Conservation (phyloP, 306 rosid species). For the Mucuna pruriens region DNA sequence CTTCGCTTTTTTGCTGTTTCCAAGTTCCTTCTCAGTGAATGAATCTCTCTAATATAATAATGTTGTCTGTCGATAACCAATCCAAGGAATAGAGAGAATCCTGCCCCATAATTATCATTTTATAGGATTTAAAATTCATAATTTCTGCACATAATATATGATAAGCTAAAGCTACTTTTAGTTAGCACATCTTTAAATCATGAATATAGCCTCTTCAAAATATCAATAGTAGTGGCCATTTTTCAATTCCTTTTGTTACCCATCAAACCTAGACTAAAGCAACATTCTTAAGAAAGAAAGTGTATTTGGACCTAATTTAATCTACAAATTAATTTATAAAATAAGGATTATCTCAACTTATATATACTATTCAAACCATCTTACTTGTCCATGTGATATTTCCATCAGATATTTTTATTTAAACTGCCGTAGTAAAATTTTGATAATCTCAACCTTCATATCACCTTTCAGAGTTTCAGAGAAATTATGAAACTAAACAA, state of each 20-base stretch:
- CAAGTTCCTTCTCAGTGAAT: slow-evolving; percentile 45
- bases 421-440: background rate
- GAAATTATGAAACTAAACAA: background rate
- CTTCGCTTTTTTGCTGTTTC: slow-evolving; percentile 38
- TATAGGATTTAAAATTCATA: background rate
- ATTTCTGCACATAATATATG: background rate
- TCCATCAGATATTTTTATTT: no score
- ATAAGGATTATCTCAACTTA: no score
- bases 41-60: slow-evolving; percentile 60
- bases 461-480: background rate
- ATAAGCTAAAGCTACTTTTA: background rate
- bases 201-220: slow-evolving; percentile 11
- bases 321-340: no score
- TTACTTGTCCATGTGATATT: no score
- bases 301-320: no score
- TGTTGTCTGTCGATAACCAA: slow-evolving; percentile 68
- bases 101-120: slow-evolving; percentile 41
- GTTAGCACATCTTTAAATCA: background rate
- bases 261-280: background rate
- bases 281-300: no score
- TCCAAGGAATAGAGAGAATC: slow-evolving; percentile 70
- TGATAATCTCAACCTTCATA: background rate
- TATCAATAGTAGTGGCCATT: background rate
- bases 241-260: background rate
- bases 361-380: no score